A percentile compares a stretch with the other conserved stretches of the same genome.
phyloP scores from a whole-genome alignment of 2,329 filamentous ascomycete species.

The Calonectria pseudoturangicola region DNA sequence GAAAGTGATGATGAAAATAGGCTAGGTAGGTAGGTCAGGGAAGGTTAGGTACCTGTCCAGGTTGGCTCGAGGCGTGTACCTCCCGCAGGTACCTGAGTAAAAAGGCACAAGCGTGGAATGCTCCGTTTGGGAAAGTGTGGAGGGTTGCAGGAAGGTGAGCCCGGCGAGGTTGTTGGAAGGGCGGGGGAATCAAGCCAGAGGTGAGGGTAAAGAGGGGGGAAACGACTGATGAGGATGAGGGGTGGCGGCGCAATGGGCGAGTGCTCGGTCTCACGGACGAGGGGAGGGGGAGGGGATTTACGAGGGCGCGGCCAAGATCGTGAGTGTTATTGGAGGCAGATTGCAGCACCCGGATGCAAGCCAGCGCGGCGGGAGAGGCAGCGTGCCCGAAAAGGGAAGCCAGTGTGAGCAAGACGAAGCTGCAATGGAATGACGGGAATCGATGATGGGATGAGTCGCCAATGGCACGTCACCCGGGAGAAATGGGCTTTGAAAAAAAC shows the following conservation, averaged over 20 bases:
- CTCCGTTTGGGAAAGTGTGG: conserved; percentile 27
- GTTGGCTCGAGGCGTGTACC: not conserved
- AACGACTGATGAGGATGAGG: conserved; percentile 23
- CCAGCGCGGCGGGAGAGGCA: conserved; percentile 12
- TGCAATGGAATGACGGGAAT: conserved; percentile 16
- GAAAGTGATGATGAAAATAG: not conserved
- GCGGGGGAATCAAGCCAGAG: conserved; percentile 32
- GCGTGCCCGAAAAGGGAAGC: conserved; percentile 30
- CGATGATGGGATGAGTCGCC: conserved; percentile 40
- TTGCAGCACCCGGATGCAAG: conserved; percentile 29
- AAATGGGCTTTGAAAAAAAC: not conserved
- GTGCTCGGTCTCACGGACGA: conserved; percentile 31
- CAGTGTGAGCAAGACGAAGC: conserved; percentile 17
- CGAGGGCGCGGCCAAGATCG: conserved; percentile 39
- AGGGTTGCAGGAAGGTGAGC: not conserved
- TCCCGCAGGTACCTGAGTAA: conserved; percentile 13
- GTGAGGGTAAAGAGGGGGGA: conserved; percentile 28
- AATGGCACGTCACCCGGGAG: conserved; percentile 50
- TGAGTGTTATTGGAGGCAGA: conserved; percentile 41
- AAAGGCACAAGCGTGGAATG: conserved; percentile 24
- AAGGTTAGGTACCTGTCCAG: not conserved
- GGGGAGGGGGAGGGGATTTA: conserved; percentile 39
- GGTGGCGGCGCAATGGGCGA: conserved; percentile 21
- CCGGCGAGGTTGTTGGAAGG: conserved; percentile 10
- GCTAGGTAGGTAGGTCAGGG: not conserved